phyloP scores from a whole-genome alignment of 768 basidiomycete genomes.

The Russula sp. region DNA sequence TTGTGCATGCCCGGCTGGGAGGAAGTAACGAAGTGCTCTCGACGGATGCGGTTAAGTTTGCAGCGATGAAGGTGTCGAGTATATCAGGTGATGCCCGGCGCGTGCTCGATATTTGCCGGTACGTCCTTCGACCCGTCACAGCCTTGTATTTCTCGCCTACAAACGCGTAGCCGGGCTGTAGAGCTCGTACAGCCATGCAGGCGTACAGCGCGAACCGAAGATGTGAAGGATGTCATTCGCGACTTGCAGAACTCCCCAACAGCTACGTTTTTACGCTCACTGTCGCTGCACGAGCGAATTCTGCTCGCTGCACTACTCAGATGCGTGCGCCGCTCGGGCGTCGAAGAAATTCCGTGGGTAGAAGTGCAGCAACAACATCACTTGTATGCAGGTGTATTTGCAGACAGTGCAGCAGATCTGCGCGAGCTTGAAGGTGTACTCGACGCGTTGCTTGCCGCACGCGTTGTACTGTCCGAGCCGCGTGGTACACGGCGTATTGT shows the following conservation, averaged over 20 bases:
- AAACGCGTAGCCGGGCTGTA: conserved; percentile 58
- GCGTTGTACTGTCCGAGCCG: conserved; percentile 68
- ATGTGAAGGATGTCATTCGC: conserved; percentile 74
- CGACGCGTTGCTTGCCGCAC: conserved; percentile 69
- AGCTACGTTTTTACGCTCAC: conserved; percentile 72
- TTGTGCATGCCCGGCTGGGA: conserved; percentile 75
- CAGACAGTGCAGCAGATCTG: conserved; percentile 49
- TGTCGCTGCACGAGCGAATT: conserved; percentile 82
- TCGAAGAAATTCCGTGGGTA: conserved; percentile 83
- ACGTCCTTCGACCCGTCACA: conserved; percentile 22
- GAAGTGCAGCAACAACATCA: conserved; percentile 77
- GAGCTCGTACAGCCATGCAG: conserved; percentile 59
- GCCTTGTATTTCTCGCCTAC: not conserved
- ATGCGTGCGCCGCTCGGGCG: conserved; percentile 75
- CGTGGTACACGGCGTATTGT: conserved; percentile 65
- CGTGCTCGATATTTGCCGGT: conserved; percentile 90
- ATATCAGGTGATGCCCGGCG: conserved; percentile 94
- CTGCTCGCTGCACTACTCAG: conserved; percentile 81
- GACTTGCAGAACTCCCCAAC: conserved; percentile 90
- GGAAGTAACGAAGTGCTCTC: conserved; percentile 50
- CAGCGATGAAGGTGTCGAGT: conserved; percentile 43
- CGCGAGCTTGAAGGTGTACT: conserved; percentile 65
- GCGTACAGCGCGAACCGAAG: conserved; percentile 54
- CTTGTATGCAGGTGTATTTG: conserved; percentile 59
- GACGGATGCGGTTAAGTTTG: conserved; percentile 74